These are phyloP conservation scores for Aspergillus sp. DNA, from an alignment of 2,329 filamentous ascomycete species.

Conservation along the genomic window DNA sequence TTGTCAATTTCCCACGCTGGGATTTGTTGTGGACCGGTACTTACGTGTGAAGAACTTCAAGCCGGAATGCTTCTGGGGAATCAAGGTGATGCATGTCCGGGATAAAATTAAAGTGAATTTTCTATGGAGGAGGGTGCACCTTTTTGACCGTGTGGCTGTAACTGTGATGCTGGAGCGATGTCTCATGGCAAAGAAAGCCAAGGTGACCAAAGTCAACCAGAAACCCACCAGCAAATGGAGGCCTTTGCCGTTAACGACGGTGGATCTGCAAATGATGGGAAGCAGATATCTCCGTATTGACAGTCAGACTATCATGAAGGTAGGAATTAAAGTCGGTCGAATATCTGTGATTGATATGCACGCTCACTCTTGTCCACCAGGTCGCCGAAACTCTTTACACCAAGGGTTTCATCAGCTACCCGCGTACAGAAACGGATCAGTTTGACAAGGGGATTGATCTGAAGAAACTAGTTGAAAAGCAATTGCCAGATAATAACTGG, in stretches of 20 bases:
- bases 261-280: conserved; percentile 94
- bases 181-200: conserved; percentile 71
- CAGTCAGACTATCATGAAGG: conserved; percentile 84
- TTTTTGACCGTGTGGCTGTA: conserved; percentile 84
- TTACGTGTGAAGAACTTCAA: conserved; percentile 92
- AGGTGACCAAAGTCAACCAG: conserved; percentile 80
- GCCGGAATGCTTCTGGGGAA: conserved; percentile 88
- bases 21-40: conserved; percentile 96
- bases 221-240: conserved; percentile 95
- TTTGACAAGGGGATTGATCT: conserved; percentile 91
- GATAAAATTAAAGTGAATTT: conserved; percentile 80
- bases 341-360: not conserved
- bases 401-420: conserved; percentile 95
- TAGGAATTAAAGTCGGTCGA: conserved; percentile 28
- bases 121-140: conserved; percentile 73
- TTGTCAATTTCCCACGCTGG: conserved; percentile 94
- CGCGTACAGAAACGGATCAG: conserved; percentile 92
- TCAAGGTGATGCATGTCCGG: conserved; percentile 77
- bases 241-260: conserved; percentile 87
- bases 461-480: conserved; percentile 75
- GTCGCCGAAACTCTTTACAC: conserved; percentile 84
- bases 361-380: conserved; percentile 24
- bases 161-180: conserved; percentile 84
- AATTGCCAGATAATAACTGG: conserved; percentile 75
- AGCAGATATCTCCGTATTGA: conserved; percentile 86